Conservation (phyloP, 2,329 filamentous ascomycete genomes). For the Cladophialophora chaetospira region DNA sequence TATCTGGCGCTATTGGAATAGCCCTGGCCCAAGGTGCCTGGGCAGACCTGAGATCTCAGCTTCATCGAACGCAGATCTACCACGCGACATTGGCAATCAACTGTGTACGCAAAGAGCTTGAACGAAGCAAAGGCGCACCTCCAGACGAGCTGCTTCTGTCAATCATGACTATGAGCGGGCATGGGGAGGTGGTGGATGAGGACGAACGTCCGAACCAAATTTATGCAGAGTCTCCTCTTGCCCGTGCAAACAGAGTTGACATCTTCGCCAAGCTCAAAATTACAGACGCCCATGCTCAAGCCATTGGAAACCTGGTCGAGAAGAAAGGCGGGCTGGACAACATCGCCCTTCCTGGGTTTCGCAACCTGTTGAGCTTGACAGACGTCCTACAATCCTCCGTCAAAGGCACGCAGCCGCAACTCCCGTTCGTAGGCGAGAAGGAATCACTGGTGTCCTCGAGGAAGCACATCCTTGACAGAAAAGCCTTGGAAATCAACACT, state of each 20-base stretch:
- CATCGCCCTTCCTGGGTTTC: constrained; percentile 2
- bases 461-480: background rate
- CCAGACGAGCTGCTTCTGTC: background rate
- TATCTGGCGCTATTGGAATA: constrained; percentile 3
- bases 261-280: constrained; percentile 4
- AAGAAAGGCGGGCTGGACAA: constrained; percentile 3
- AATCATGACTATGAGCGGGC: constrained; percentile 5
- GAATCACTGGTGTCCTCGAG: constrained; percentile 1
- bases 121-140: background rate
- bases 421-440: background rate
- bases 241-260: background rate
- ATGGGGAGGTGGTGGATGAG: background rate
- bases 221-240: background rate
- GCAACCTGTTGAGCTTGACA: background rate
- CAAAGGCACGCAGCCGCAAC: background rate
- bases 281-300: constrained; percentile 2
- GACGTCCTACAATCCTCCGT: constrained; percentile 1
- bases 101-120: constrained; percentile 1
- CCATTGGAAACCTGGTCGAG: background rate
- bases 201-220: background rate
- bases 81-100: constrained; percentile 3
- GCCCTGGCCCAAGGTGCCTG: background rate
- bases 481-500: background rate
- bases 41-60: background rate
- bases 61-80: background rate